phyloP scores from a whole-genome alignment of 441 rosid species.

The Kokia cookei region DNA sequence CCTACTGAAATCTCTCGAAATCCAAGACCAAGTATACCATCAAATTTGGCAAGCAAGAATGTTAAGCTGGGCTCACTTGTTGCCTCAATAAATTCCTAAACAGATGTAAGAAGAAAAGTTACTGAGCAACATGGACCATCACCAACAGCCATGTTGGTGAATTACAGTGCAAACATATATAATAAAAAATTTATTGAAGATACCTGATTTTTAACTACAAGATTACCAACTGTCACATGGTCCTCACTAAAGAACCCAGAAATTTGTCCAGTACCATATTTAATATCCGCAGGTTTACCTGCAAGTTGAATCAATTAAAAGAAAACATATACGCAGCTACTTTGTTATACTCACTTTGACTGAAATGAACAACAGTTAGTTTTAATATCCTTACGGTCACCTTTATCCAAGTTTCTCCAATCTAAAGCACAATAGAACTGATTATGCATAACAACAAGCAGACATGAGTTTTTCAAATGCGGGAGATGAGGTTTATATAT shows the following conservation, averaged over 20 bases:
- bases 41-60: slow-evolving; percentile 72
- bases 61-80: slow-evolving; percentile 72
- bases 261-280: slow-evolving; percentile 75
- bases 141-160: not conserved
- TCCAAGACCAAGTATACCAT: slow-evolving; percentile 88
- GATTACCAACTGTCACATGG: slow-evolving; percentile 58
- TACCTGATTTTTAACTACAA: slow-evolving; percentile 69
- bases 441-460: not conserved
- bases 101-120: not conserved
- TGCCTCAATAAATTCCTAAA: slow-evolving; percentile 84
- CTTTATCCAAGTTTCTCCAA: not conserved
- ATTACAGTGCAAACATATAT: not conserved
- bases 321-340: not conserved
- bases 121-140: not conserved
- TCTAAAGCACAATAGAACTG: not conserved
- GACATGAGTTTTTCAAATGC: not conserved
- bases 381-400: not conserved
- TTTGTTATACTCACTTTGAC: not conserved
- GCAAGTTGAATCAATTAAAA: not conserved
- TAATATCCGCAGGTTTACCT: slow-evolving; percentile 73
- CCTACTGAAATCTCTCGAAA: slow-evolving; percentile 84
- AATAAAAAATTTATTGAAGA: slow-evolving; percentile 3
- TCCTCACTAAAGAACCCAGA: slow-evolving; percentile 80
- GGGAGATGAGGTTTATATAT: not conserved
- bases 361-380: not conserved